These are phyloP conservation scores for Marasmius fiardii DNA, from an alignment of 1,284 basidiomycete genomes.

Conservation along the genomic window DNA sequence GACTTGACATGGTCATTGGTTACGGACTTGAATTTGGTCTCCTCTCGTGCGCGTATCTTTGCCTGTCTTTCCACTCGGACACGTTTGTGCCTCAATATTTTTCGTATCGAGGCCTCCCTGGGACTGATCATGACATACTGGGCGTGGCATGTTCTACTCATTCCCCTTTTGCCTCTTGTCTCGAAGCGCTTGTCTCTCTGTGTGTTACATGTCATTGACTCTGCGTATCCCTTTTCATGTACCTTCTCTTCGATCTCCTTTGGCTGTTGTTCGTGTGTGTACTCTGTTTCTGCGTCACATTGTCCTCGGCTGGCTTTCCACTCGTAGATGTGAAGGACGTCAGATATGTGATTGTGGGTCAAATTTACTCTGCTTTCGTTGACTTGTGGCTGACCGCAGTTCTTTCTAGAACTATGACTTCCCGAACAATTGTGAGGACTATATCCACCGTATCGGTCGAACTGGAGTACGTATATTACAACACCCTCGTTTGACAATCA, in stretches of 20 bases:
- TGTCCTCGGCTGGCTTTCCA: constrained; percentile 24
- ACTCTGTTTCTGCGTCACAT: constrained; percentile 30
- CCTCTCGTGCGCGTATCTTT: constrained; percentile 39
- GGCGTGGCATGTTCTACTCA: constrained; percentile 26
- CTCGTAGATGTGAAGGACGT: constrained; percentile 91
- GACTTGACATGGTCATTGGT: constrained; percentile 32
- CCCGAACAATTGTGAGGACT: constrained; percentile 95
- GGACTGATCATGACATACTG: constrained; percentile 13
- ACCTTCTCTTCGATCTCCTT: constrained; percentile 24
- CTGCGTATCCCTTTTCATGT: constrained; percentile 32
- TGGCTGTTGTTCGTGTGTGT: constrained; percentile 32
- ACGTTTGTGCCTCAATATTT: constrained; percentile 31
- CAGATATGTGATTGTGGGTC: constrained; percentile 84
- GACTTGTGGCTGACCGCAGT: constrained; percentile 20
- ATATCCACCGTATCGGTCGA: constrained; percentile 91
- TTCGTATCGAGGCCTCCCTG: constrained; percentile 32
- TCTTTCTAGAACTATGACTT: constrained; percentile 85
- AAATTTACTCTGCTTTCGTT: constrained; percentile 4
- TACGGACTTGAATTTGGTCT: constrained; percentile 38
- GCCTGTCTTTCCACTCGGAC: constrained; percentile 49
- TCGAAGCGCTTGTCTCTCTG: constrained; percentile 55
- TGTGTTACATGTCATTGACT: constrained; percentile 53
- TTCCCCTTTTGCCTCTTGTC: constrained; percentile 32
- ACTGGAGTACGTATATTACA: constrained; percentile 58
- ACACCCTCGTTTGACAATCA: background rate